Conservation (phyloP, 345 rosid species). For the Eutrema heterophyllum region DNA sequence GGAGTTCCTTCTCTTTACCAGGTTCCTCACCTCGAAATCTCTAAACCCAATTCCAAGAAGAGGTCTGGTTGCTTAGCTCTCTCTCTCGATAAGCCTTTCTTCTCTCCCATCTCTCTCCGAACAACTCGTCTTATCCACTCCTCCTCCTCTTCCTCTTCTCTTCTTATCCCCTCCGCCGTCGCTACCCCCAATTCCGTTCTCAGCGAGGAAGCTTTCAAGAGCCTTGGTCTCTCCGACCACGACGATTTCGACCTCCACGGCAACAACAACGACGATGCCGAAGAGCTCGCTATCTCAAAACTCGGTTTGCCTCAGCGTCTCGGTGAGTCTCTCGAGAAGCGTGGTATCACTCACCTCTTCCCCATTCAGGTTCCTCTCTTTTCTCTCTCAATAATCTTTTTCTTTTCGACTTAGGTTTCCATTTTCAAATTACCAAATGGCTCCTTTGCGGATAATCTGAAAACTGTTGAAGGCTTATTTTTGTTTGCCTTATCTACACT, state of each 20-base stretch:
- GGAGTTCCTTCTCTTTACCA: constrained; percentile 44
- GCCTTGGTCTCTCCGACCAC: constrained; percentile 42
- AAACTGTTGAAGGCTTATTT: not conserved
- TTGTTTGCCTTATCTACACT: not conserved
- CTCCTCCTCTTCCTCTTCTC: constrained; percentile 28
- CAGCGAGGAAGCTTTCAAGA: constrained; percentile 83
- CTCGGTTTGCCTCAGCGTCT: constrained; percentile 73
- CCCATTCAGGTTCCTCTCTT: constrained; percentile 69
- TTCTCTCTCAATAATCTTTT: not conserved
- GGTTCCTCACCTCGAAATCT: constrained; percentile 41
- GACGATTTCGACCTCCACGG: constrained; percentile 26
- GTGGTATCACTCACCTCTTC: constrained; percentile 90
- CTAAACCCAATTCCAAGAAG: constrained; percentile 24
- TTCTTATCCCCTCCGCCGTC: constrained; percentile 54
- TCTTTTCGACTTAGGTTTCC: not conserved
- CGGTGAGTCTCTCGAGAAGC: constrained; percentile 61
- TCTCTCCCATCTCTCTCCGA: constrained; percentile 22
- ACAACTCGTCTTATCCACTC: constrained; percentile 24
- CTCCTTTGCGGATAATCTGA: not conserved
- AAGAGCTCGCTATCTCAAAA: constrained; percentile 68
- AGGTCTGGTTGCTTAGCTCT: constrained; percentile 24
- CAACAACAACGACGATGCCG: constrained; percentile 24
- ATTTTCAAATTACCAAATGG: not conserved
- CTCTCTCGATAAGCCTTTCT: constrained; percentile 27
- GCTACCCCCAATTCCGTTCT: constrained; percentile 78